A percentile compares a stretch with the other conserved stretches of the same genome.
Conservation (phyloP, 208 protist genomes). For the Strigomonas oncopelti region DNA sequence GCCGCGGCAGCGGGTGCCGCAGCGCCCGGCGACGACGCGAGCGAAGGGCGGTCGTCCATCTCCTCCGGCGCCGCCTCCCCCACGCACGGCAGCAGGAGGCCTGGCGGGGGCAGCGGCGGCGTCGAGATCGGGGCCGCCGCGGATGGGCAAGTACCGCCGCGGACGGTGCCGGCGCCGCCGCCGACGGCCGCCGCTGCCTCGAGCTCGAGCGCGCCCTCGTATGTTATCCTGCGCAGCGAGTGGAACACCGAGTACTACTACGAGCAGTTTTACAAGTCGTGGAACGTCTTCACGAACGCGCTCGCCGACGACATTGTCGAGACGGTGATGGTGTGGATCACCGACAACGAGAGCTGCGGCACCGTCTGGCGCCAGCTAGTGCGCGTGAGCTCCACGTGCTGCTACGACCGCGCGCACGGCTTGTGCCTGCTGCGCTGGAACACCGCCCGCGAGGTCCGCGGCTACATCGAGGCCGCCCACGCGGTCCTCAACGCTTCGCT, state of each 20-base stretch:
- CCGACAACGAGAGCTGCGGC: conserved; percentile 26
- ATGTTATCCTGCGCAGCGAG: conserved; percentile 33
- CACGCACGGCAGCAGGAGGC: neutral
- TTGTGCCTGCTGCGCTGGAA: conserved; percentile 45
- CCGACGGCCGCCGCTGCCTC: too few species aligned
- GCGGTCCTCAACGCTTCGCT: conserved; percentile 44
- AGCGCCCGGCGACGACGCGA: neutral
- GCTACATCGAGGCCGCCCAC: conserved; percentile 40
- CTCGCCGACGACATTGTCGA: conserved; percentile 30
- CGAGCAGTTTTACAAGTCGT: conserved; percentile 36
- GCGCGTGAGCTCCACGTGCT: conserved; percentile 32
- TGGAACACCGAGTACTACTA: conserved; percentile 49
- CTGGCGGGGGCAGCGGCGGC: too few species aligned
- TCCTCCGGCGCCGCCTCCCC: neutral
- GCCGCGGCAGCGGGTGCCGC: neutral
- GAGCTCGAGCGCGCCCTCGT: conserved; percentile 19
- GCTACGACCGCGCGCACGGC: conserved; percentile 33
- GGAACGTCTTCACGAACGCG: conserved; percentile 31
- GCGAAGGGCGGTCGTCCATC: neutral
- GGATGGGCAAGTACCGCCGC: too few species aligned
- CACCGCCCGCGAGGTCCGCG: conserved; percentile 32
- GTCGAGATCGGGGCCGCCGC: too few species aligned
- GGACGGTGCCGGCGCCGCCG: too few species aligned
- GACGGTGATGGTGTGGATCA: conserved; percentile 36
- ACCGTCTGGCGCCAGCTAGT: conserved; percentile 21